A percentile compares a stretch with the other conserved stretches of the same genome.
Evolutionary conservation across 768 basidiomycete species (phyloP).

Genomic region (Arthromyces matolae): DNA sequence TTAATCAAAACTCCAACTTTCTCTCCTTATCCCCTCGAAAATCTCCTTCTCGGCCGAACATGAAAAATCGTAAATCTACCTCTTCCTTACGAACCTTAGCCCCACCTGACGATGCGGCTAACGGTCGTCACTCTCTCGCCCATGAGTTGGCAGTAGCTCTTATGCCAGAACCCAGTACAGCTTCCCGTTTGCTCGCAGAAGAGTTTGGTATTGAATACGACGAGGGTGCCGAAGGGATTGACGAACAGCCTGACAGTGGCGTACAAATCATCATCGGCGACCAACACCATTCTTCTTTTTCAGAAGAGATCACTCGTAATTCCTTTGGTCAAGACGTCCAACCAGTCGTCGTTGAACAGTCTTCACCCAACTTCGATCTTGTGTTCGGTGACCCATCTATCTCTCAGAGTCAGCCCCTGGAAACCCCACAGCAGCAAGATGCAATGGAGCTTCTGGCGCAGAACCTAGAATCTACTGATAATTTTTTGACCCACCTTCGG

Average conservation of each 20-base stretch:
- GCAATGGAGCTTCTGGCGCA: conserved; percentile 70
- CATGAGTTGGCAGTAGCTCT: conserved; percentile 85
- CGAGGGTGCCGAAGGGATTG: conserved; percentile 81
- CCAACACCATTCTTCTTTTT: conserved; percentile 35
- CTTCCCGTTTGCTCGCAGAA: conserved; percentile 77
- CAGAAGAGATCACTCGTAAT: conserved; percentile 36
- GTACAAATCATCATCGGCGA: conserved; percentile 27
- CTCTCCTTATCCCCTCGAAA: conserved; percentile 32
- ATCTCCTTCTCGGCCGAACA: conserved; percentile 31
- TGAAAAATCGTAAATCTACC: conserved; percentile 43
- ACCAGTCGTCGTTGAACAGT: conserved; percentile 25
- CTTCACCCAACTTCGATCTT: conserved; percentile 39
- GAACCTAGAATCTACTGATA: conserved; percentile 73
- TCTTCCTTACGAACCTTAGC: conserved; percentile 44
- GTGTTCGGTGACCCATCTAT: conserved; percentile 37
- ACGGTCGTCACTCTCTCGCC: conserved; percentile 67
- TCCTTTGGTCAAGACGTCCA: conserved; percentile 26
- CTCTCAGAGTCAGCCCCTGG: conserved; percentile 26
- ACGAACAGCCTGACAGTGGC: conserved; percentile 38
- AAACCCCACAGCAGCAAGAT: conserved; percentile 44
- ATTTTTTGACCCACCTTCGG: conserved; percentile 70
- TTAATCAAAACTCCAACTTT: conserved; percentile 27
- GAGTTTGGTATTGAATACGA: conserved; percentile 91
- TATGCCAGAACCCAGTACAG: conserved; percentile 80
- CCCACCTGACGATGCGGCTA: conserved; percentile 40